Base-by-base conservation (phyloP, 2,329 filamentous ascomycete genomes). In the Colletotrichum viniferum region DNA sequence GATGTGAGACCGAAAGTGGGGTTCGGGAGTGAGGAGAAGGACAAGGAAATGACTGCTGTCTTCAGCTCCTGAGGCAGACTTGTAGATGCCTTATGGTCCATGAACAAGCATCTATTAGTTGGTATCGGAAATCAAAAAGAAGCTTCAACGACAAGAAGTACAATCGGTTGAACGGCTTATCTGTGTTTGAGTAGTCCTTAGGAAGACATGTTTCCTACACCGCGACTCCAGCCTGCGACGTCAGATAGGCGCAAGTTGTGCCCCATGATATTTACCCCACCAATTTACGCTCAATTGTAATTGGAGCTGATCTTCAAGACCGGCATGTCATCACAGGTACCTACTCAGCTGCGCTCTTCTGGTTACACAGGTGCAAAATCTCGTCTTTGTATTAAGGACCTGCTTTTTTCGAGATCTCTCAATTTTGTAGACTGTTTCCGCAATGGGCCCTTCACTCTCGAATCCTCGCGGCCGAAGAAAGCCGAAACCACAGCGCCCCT, bases 21-120 rank as follows among this genome's bases (percentile, higher is more conserved):
- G 67, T 34, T 52, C 24, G 48, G 32, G 26, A 30, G 66, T 69
- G 67, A 62, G 67, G 67, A 62, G 67, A 58, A 62, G 48, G 32
- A 68, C 14, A 43, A 60, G 32, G 52, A 43, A 24, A 52, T 69
- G 56, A 62, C 36, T 18, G 55, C 34, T 8, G 61, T 36, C 61
- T 24, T 63, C 61, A 63, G 36, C 67, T 62, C 67, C 67, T 69
- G 56, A 69, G 67, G 67, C 67, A 69, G 13, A 69, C 26, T 48
- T 61, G n/a, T 69, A 14, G 67, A 62, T 69, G 67, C 67, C 67
- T 62, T 48, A 67, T 58, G 21, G 10, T 58, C 2, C 32, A 68
- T 18, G 16, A 28, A 52, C 24, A 43, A 60, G 52, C 63, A 30
- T 34, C 24, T 52, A 21, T 43, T 36, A 2, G 4, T 5, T 21